Base-by-base conservation (phyloP, 257 asterid species). In the Lantana camara region DNA sequence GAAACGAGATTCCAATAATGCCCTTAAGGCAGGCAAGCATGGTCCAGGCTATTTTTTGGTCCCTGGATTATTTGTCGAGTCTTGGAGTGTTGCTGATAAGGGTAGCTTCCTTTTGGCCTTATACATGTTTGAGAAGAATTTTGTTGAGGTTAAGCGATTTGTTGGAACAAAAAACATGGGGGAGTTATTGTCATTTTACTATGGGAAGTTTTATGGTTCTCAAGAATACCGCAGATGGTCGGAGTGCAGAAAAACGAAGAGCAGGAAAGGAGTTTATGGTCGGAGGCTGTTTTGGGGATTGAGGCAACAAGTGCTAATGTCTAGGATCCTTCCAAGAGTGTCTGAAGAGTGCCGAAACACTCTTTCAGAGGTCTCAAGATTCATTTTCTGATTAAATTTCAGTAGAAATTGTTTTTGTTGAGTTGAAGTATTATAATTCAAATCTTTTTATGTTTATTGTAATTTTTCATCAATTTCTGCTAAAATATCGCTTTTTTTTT, bases 171-270 rank as follows among this genome's bases (percentile, higher is more conserved):
- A 80, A 72, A 59, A 20, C n/a, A 74, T 68, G 72, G 86, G 86
- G 14, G 79, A 71, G 9, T 53, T 91, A 32, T 63, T 80, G 59
- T 65, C 88, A 4, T 83, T 63, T 61, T 91, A 85, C 75, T 91
- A 88, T 41, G 93, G 93, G 54, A 53, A 34, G 24, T 91, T 88
- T 68, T 82, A 80, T 72, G 67, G 79, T 41, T 77, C 91, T 7
- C 69, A 63, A 22, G 93, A 79, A 48, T 76, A 80, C 54, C 78
- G 37, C 16, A 85, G 88, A 77, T 91, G 97, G 96, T 80, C 86
- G 2, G 81, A 75, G 0, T 58, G 80, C 57, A 66, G 81, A 74
- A 91, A 80, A 77, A 71, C 48, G 69, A 84, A 72, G 75, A 73
- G 75, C 68, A 76, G 67, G 69, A 88, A 63, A 58, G 67, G 77